Conservation (phyloP, 2,329 filamentous ascomycete species). For the Claviceps quebecensis region DNA sequence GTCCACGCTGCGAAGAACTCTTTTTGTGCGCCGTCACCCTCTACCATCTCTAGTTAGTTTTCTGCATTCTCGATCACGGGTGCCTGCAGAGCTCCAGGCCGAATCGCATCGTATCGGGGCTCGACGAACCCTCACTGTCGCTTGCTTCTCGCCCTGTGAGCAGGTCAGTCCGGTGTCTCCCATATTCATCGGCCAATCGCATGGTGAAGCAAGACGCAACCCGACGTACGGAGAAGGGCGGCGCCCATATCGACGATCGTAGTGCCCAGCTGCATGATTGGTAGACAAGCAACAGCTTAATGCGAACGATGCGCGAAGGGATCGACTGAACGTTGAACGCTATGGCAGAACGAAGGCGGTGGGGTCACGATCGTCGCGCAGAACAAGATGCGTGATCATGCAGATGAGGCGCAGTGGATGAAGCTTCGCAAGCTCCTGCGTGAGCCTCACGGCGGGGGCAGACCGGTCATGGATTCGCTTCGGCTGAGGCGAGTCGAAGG, state of each 20-base stretch:
- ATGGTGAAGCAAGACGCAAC: neutral
- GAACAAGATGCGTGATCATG: neutral
- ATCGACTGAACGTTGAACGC: neutral
- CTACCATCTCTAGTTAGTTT: constrained; percentile 21
- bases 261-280: constrained; percentile 13
- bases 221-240: constrained; percentile 18
- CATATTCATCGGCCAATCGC: neutral
- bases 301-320: neutral
- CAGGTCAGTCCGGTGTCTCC: neutral
- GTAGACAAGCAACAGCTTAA: neutral
- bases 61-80: neutral
- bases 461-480: constrained; percentile 10
- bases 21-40: constrained; percentile 73
- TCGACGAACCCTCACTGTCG: constrained; percentile 20
- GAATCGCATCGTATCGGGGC: neutral
- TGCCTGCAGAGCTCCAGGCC: constrained; percentile 1
- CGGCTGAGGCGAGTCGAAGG: neutral
- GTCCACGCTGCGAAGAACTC: constrained; percentile 95
- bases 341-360: neutral
- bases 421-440: constrained; percentile 6
- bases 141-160: constrained; percentile 12
- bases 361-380: neutral
- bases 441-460: constrained; percentile 12
- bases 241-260: constrained; percentile 18
- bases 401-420: neutral